These are phyloP conservation scores for Liquidambar formosana DNA, from an alignment of 164 flowering plant species.

Conservation along the genomic window DNA sequence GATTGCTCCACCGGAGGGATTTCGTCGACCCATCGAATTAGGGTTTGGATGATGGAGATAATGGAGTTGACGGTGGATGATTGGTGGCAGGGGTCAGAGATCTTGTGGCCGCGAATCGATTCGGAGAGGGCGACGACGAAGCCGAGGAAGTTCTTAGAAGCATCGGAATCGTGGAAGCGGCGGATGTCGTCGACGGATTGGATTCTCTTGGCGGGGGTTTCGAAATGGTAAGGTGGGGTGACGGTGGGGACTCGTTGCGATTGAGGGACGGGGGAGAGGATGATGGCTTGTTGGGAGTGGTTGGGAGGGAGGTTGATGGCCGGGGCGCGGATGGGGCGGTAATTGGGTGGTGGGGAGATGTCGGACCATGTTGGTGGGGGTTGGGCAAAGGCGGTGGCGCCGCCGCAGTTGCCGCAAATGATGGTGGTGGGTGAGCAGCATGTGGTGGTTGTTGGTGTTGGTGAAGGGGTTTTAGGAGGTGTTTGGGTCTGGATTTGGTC, in stretches of 20 bases:
- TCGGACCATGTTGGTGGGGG: conserved; percentile 37
- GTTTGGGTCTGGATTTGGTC: too few relatives aligned
- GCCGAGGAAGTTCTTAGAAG: conserved; percentile 68
- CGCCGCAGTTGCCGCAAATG: conserved; percentile 37
- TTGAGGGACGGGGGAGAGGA: conserved; percentile 79
- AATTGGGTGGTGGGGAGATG: conserved; percentile 51
- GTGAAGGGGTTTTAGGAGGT: not conserved
- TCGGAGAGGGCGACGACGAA: conserved; percentile 77
- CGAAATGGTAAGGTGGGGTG: conserved; percentile 56
- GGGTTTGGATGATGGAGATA: conserved; percentile 44
- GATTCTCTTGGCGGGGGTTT: conserved; percentile 65
- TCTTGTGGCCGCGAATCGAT: conserved; percentile 62
- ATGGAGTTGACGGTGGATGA: conserved; percentile 43
- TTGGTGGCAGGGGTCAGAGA: conserved; percentile 68
- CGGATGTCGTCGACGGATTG: conserved; percentile 58
- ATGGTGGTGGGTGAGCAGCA: conserved; percentile 1
- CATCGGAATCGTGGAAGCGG: conserved; percentile 55
- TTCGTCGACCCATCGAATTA: conserved; percentile 56
- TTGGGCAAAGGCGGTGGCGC: conserved; percentile 22
- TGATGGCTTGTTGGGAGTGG: conserved; percentile 48
- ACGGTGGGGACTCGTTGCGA: conserved; percentile 38
- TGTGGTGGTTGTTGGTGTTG: conserved; percentile 10
- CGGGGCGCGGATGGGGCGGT: conserved; percentile 58
- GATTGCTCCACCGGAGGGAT: conserved; percentile 73
- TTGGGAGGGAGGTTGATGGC: conserved; percentile 36